These are phyloP conservation scores for Exobasidium rhododendri DNA, from an alignment of 1,284 basidiomycete species.

Conservation along the genomic window DNA sequence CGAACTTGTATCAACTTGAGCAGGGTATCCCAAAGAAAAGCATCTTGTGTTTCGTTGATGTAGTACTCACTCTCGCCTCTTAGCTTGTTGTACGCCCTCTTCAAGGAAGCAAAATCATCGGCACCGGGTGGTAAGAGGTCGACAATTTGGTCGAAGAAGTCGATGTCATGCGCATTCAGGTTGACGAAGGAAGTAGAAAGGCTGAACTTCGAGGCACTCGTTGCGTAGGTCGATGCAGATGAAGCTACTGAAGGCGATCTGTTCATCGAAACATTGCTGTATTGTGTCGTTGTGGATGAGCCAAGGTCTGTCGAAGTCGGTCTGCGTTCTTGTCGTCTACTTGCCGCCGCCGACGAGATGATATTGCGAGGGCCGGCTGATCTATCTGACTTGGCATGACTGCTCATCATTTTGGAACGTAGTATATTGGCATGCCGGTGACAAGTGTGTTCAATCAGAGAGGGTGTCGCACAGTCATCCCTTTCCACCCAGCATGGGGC, in stretches of 20 bases:
- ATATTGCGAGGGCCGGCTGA: no score
- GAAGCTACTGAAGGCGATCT: background rate
- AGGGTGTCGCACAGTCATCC: no score
- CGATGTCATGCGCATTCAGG: slow-evolving; percentile 30
- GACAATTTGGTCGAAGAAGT: slow-evolving; percentile 46
- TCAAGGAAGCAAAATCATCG: slow-evolving; percentile 45
- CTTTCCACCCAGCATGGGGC: no score
- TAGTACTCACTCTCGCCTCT: slow-evolving; percentile 11
- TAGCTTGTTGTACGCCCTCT: slow-evolving; percentile 31
- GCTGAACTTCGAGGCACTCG: slow-evolving; percentile 5
- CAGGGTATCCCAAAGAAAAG: slow-evolving; percentile 46
- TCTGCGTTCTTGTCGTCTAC: no score
- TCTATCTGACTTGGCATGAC: background rate
- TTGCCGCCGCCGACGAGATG: background rate
- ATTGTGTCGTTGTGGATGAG: background rate
- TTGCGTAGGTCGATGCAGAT: slow-evolving; percentile 3
- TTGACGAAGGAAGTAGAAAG: slow-evolving; percentile 23
- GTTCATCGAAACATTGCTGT: background rate
- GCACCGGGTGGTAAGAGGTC: slow-evolving; percentile 25
- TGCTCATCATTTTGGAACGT: background rate
- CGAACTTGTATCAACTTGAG: slow-evolving; percentile 47
- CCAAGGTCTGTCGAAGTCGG: background rate
- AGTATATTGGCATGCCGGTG: no score
- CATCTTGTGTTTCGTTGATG: slow-evolving; percentile 20
- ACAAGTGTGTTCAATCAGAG: no score